Evolutionary conservation across 106 monocot genomes (phyloP), one percentile per base, ranked within the genome.

Genomic region (Acanthochlamys bracteata): DNA sequence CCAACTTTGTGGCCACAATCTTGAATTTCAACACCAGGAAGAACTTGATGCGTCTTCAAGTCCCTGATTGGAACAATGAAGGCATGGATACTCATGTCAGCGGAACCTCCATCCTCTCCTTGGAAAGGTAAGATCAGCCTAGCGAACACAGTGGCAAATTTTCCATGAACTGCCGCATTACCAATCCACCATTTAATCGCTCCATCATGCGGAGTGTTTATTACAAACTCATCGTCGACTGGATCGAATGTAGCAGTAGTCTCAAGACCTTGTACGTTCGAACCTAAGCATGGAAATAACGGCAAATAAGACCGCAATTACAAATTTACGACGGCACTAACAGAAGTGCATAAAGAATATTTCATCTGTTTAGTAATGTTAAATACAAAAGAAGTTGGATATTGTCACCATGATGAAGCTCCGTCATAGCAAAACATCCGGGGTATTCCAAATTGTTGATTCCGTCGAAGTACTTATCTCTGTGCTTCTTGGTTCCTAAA

Each of bases 111-210:
- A 24, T 71, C 83, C 17, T 73, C 49, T 25, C 75, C 79, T 73
- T 75, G 71, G 49, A 77, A 61, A 4, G 96, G 91, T 22, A 98
- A 70, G 26, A 92, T 81, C 46, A 98, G 47, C 63, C 51, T 80
- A 9, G 96, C 96, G 70, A 98, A 98, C 20, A 92, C 91, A 1
- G 91, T 83, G 0, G 96, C 96, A 67, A 92, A 92, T 65, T 98
- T 98, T 60, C 96, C 96, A 64, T 98, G 96, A 56, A 80, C 64
- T 47, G 96, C 91, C 11, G 96, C 91, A 73, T 98, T 98, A 13
- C 96, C 96, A 53, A 98, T 98, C 96, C 96, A 98, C 96, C 96
- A 98, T 58, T 98, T 98, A 39, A 98, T 88, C 20, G 96, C 96
- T 33, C 96, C 96, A 70, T 98, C 96, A 66, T 98, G 84, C 1